Percentiles rank a stretch among this genome's conserved stretches.
Conservation (phyloP, 768 basidiomycete genomes). For the Psilocybe tampanensis region DNA sequence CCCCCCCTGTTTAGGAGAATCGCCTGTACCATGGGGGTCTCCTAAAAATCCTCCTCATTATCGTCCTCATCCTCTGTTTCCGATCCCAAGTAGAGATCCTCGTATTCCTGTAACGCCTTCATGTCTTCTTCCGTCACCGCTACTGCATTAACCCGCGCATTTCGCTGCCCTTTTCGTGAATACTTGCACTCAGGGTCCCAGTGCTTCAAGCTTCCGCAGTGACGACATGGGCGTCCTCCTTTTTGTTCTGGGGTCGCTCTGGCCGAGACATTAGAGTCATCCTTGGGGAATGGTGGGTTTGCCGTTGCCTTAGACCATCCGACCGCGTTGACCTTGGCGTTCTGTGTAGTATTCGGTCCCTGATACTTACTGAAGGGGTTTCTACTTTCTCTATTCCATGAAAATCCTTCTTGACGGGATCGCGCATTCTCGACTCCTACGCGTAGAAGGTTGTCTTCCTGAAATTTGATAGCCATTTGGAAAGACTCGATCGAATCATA, state of each 20-base stretch:
- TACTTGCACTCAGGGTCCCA: slow-evolving; percentile 37
- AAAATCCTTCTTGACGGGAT: background rate
- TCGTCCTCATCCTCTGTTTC: slow-evolving; percentile 8
- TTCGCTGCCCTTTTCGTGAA: slow-evolving; percentile 9
- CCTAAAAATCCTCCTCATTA: slow-evolving; percentile 3
- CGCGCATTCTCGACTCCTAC: slow-evolving; percentile 10
- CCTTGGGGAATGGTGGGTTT: slow-evolving; percentile 24
- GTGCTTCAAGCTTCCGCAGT: slow-evolving; percentile 35
- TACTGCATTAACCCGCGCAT: slow-evolving; percentile 23
- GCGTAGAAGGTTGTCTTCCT: slow-evolving; percentile 19
- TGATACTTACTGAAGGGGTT: background rate
- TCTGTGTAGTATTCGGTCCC: too few species aligned
- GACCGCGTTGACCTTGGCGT: background rate
- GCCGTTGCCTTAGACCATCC: slow-evolving; percentile 4
- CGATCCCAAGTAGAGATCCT: slow-evolving; percentile 26
- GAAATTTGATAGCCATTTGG: slow-evolving; percentile 23
- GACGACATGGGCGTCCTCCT: slow-evolving; percentile 31
- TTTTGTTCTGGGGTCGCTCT: slow-evolving; percentile 20
- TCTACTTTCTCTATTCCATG: background rate
- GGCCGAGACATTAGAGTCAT: slow-evolving; percentile 18
- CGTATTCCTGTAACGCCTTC: slow-evolving; percentile 27
- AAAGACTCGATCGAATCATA: slow-evolving; percentile 20
- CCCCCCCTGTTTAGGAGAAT: background rate
- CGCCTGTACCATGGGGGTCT: background rate
- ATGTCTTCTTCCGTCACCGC: slow-evolving; percentile 9